phyloP scores from a whole-genome alignment of 202 grass and related monocot genomes.

The Musa balbisiana region DNA sequence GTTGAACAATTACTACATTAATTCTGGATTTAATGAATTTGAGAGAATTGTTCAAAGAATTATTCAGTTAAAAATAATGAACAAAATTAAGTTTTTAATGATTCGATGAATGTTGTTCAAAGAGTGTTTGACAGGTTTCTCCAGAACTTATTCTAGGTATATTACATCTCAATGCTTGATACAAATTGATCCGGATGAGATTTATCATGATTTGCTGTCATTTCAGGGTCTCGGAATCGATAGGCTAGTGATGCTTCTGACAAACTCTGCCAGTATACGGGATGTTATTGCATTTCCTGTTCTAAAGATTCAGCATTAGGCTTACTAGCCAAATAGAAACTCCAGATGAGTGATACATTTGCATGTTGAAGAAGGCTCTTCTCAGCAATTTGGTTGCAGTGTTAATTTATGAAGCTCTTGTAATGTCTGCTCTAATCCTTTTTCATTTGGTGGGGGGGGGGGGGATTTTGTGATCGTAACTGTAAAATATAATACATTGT shows the following conservation, averaged over 20 bases:
- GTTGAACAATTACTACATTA: too few relatives aligned
- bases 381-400: not conserved
- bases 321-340: not conserved
- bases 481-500: too few relatives aligned
- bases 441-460: too few relatives aligned
- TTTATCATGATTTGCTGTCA: constrained; percentile 1
- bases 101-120: too few relatives aligned
- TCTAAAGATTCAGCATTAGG: constrained; percentile 78
- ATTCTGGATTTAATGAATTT: too few relatives aligned
- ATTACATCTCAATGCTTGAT: not conserved
- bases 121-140: too few relatives aligned
- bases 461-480: too few relatives aligned
- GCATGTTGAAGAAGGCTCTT: not conserved
- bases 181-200: not conserved
- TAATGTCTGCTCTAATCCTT: too few relatives aligned
- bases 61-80: too few relatives aligned
- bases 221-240: constrained; percentile 82
- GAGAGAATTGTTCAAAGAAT: too few relatives aligned
- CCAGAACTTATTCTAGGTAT: not conserved
- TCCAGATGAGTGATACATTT: not conserved
- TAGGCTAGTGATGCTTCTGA: constrained; percentile 89
- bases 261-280: constrained; percentile 79
- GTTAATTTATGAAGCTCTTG: not conserved
- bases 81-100: too few relatives aligned
- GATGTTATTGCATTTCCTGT: constrained; percentile 93